Conservation (phyloP, 192 early-diverging fungal species). For the Backusella westeae region DNA sequence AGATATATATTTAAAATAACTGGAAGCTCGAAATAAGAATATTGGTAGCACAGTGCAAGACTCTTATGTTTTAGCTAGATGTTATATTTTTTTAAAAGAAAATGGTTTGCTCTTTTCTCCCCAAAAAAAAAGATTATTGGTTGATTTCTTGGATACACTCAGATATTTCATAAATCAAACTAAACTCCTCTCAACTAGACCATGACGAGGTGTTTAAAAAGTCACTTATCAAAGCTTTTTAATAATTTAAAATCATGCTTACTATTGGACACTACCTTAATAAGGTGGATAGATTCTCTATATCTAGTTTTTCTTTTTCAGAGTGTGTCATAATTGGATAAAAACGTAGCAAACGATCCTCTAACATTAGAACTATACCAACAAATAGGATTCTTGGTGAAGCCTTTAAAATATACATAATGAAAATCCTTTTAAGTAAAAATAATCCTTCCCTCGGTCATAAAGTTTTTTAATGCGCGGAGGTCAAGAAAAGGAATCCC, state of each 20-base stretch:
- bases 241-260: background rate
- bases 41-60: too few species aligned
- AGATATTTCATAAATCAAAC: slow-evolving; percentile 1
- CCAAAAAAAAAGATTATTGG: background rate
- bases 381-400: background rate
- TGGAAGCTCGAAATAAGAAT: too few species aligned
- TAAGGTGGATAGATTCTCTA: background rate
- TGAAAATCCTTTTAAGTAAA: background rate
- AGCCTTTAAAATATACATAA: background rate
- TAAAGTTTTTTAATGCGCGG: background rate
- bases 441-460: background rate
- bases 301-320: background rate
- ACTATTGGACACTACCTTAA: background rate
- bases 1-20: too few species aligned
- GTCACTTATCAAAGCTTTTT: background rate
- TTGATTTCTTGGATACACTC: background rate
- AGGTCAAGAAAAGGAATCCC: background rate
- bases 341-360: background rate
- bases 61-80: background rate
- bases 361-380: background rate
- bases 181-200: background rate
- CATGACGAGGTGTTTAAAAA: background rate
- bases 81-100: background rate
- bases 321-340: background rate
- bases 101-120: background rate